A percentile compares a stretch with the other conserved stretches of the same genome.
These are phyloP conservation scores for Kazachstania sp. DNA, from an alignment of 1,139 yeast species.

Conservation along the genomic window DNA sequence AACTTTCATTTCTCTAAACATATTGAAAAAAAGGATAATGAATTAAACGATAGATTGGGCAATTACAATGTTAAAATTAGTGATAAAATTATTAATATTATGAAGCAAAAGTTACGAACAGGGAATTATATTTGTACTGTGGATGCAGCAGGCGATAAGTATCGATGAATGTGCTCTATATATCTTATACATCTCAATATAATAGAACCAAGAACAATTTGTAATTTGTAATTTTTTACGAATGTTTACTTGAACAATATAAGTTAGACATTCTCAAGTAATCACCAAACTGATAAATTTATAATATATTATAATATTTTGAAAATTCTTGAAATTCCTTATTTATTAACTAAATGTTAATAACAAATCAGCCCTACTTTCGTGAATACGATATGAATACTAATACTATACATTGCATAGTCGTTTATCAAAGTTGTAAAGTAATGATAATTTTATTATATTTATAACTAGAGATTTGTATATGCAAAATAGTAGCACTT, in stretches of 20 bases:
- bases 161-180: not conserved
- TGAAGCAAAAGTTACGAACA: constrained; percentile 12
- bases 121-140: constrained; percentile 14
- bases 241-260: not conserved
- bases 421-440: too few relatives aligned
- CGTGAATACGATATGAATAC: too few relatives aligned
- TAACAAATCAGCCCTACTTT: too few relatives aligned
- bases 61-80: constrained; percentile 14
- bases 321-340: too few relatives aligned
- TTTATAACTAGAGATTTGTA: too few relatives aligned
- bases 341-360: too few relatives aligned
- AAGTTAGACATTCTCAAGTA: too few relatives aligned
- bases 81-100: constrained; percentile 7
- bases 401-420: too few relatives aligned
- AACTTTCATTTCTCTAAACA: too few relatives aligned
- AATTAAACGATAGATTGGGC: not conserved
- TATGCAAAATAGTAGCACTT: too few relatives aligned
- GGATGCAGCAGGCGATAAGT: constrained; percentile 5
- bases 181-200: not conserved
- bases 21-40: not conserved
- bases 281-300: not conserved
- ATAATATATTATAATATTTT: not conserved
- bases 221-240: not conserved
- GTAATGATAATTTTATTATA: too few relatives aligned
- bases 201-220: not conserved